Base-by-base conservation (phyloP, 2,329 filamentous ascomycete genomes). In the Fusarium sublunatum region DNA sequence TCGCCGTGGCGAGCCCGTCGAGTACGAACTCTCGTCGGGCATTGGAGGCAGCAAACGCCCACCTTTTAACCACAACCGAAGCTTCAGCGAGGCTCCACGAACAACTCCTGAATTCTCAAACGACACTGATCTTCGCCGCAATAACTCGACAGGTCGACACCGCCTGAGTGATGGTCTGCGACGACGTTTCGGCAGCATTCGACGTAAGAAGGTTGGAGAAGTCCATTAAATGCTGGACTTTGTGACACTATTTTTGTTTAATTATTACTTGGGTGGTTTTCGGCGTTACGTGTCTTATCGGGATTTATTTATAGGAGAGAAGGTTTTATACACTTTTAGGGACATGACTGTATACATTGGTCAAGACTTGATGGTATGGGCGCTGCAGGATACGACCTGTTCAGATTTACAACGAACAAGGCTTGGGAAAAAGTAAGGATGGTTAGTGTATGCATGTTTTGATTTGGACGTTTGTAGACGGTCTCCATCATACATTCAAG, bases 151-250 rank as follows among this genome's bases (percentile, higher is more conserved):
- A 0, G 78, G 81, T 28, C 79, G 57, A 19, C 61, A 79, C 55
- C 74, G 75, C 28, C 48, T 86, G 7, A 75, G 80, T 11, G 81
- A 85, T 26, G 83, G 82, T 3, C 65, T 88, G 38, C 86, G 82
- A 76, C 76, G 79, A 38, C 79, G 83, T 13, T 79, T 87, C 48
- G 84, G 83, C 25, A 85, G 82, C 66, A 69, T 87, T 48, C 78
- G 82, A 41, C 76, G 77, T 49, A 82, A 78, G 74, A 81, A 77
- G 62, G 68, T 36, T 2, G 61, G 57, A 2, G 68, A 69, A 41
- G 64, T 49, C 10, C 42, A 61, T 40, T 61, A 45, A 46, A 36
- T 25, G 6, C 9, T 4, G 5, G 19, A 35, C 22, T 9, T 13
- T 34, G 29, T 11, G 15, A 26, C 22, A 34, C 7, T 25, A 7